A percentile compares a stretch with the other conserved stretches of the same genome.
These are phyloP conservation scores for Orbilia quercus DNA, from an alignment of 2,329 filamentous ascomycete species.

Conservation along the genomic window DNA sequence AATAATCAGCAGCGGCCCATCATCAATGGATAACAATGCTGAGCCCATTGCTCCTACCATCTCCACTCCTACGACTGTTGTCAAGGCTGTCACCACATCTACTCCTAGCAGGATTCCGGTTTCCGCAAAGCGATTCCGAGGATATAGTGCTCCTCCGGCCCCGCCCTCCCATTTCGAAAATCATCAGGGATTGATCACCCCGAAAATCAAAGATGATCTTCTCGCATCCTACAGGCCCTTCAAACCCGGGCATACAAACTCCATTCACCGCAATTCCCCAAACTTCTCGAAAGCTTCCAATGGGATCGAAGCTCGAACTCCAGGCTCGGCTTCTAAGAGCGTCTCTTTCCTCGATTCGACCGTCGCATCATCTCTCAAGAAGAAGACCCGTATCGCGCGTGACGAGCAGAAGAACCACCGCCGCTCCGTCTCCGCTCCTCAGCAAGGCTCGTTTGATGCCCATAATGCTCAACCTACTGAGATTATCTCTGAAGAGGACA, in stretches of 20 bases:
- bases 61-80: background rate
- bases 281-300: background rate
- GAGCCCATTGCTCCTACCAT: too few species aligned
- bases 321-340: slow-evolving; percentile 1
- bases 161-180: slow-evolving; percentile 12
- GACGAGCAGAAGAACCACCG: background rate
- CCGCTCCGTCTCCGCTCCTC: slow-evolving; percentile 10
- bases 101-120: slow-evolving; percentile 14
- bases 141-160: slow-evolving; percentile 20
- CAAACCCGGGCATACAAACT: background rate
- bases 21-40: background rate
- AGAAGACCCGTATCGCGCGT: background rate
- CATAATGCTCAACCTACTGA: background rate
- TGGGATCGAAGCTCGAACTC: background rate
- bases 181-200: background rate
- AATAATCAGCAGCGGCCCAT: background rate
- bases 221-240: background rate
- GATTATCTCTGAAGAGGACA: slow-evolving; percentile 30
- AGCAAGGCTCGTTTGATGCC: background rate
- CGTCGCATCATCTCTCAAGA: slow-evolving; percentile 5
- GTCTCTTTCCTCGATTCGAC: background rate
- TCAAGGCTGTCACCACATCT: background rate
- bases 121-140: background rate
- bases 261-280: too few species aligned
- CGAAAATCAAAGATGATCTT: slow-evolving; percentile 8